Conservation (phyloP, 2,329 filamentous ascomycete genomes). For the Penicillium sclerotigenum region DNA sequence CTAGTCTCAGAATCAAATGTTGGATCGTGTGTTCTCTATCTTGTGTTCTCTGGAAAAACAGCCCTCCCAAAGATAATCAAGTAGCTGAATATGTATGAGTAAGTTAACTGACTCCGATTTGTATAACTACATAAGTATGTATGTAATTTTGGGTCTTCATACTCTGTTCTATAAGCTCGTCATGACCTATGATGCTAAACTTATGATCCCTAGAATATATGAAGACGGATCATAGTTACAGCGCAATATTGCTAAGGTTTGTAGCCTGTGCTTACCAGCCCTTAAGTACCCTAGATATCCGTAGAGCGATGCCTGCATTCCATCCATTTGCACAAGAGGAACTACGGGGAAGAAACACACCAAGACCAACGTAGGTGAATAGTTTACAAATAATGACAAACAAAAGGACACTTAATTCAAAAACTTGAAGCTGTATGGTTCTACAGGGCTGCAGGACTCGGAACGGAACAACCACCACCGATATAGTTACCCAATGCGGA, state of each 20-base stretch:
- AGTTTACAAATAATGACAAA: not conserved
- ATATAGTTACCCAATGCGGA: slow-evolving; percentile 27
- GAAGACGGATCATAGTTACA: not conserved
- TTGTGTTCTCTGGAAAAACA: not conserved
- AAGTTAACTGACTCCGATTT: not conserved
- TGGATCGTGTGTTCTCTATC: not conserved
- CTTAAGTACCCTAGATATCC: not conserved
- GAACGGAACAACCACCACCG: slow-evolving; percentile 31
- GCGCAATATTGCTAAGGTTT: not conserved
- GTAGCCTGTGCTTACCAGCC: not conserved
- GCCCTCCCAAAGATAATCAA: not conserved
- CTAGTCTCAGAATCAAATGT: not conserved
- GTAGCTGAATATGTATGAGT: not conserved
- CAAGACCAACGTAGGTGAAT: not conserved
- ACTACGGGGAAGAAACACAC: too few species aligned
- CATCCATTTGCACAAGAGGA: not conserved
- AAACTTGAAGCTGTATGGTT: not conserved
- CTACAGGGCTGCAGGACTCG: slow-evolving; percentile 3
- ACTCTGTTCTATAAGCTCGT: not conserved
- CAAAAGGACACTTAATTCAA: not conserved
- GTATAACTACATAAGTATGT: not conserved
- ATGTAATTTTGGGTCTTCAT: not conserved
- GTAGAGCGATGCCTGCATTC: not conserved
- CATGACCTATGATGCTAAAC: not conserved
- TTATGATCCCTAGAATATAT: not conserved